A percentile compares a stretch with the other conserved stretches of the same genome.
Conservation (phyloP, 495 filamentous ascomycete species). For the Aspergillus affinis region DNA sequence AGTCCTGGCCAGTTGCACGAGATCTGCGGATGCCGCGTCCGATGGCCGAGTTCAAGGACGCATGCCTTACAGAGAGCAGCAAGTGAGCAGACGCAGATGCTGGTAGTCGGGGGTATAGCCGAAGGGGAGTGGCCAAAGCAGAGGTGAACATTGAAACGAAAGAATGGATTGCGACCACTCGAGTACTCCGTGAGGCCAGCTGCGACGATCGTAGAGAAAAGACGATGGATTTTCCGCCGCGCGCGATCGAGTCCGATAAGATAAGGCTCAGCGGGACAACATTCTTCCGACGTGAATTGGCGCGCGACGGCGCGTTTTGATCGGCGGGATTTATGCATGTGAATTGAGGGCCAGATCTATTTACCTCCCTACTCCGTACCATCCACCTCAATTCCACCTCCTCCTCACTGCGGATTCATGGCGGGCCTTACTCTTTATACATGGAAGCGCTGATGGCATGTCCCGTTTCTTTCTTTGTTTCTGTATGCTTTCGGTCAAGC, state of each 20-base stretch:
- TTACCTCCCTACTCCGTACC: not conserved
- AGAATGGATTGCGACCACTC: no score
- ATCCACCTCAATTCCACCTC: no score
- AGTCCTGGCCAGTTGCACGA: constrained; percentile 14
- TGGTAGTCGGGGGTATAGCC: constrained; percentile 6
- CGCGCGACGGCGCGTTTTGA: not conserved
- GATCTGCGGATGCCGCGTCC: constrained; percentile 50
- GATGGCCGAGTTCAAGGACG: constrained; percentile 58
- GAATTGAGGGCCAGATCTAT: not conserved
- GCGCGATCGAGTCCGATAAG: no score
- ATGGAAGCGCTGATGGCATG: not conserved
- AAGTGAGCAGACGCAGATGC: not conserved
- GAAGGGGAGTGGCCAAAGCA: constrained; percentile 7
- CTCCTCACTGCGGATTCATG: not conserved
- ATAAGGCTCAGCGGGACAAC: not conserved
- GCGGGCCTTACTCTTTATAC: not conserved
- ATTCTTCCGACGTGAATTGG: not conserved
- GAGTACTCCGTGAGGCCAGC: no score
- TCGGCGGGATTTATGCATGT: not conserved
- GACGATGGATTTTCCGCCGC: not conserved
- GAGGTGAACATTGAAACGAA: constrained; percentile 8
- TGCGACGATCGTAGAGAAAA: not conserved
- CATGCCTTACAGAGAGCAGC: constrained; percentile 32
- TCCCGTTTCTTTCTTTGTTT: not conserved
- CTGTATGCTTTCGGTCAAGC: not conserved